Evolutionary conservation across 2,329 filamentous ascomycete species (phyloP).

Genomic region (Macrophomina pseudophaseolina): DNA sequence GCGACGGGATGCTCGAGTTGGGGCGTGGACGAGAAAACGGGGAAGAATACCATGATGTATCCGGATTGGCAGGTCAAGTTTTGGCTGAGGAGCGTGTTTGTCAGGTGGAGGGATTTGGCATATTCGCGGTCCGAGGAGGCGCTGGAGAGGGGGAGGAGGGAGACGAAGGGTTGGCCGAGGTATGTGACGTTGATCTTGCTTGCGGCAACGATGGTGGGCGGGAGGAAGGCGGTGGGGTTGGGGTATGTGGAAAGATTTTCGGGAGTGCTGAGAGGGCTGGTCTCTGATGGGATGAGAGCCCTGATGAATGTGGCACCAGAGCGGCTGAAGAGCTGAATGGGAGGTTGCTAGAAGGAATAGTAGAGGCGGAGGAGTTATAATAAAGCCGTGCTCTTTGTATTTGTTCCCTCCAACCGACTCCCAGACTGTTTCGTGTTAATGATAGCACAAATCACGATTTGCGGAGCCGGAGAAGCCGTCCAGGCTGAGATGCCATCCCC

Average conservation of each 20-base stretch:
- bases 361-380: too few relatives aligned
- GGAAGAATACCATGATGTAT: constrained; percentile 59
- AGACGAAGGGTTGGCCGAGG: neutral
- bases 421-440: too few relatives aligned
- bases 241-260: neutral
- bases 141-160: constrained; percentile 10
- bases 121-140: constrained; percentile 36
- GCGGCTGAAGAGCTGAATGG: too few relatives aligned
- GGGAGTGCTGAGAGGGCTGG: too few relatives aligned
- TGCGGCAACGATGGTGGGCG: neutral
- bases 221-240: neutral
- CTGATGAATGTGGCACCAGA: too few relatives aligned
- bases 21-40: constrained; percentile 55
- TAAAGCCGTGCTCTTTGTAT: too few relatives aligned
- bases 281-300: too few relatives aligned
- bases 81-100: constrained; percentile 56
- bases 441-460: too few relatives aligned
- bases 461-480: too few relatives aligned
- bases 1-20: constrained; percentile 58
- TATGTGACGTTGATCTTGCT: neutral
- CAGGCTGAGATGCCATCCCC: too few relatives aligned
- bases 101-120: constrained; percentile 46
- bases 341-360: too few relatives aligned
- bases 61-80: constrained; percentile 58
- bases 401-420: too few relatives aligned